A percentile compares a stretch with the other conserved stretches of the same genome.
Conservation (phyloP, 2,329 filamentous ascomycete genomes). For the Rhynchosporium graminicola region DNA sequence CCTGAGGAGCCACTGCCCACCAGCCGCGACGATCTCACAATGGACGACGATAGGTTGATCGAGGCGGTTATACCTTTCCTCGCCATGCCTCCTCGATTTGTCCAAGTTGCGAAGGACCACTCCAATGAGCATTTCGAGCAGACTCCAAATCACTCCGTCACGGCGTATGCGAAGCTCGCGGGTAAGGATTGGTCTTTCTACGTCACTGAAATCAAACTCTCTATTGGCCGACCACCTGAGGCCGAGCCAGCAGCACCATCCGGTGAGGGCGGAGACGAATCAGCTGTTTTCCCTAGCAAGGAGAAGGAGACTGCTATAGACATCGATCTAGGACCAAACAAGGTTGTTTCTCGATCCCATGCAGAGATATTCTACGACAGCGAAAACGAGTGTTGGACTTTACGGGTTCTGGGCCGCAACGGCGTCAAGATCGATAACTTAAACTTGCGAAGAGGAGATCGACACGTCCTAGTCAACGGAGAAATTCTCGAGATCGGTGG, state of each 20-base stretch:
- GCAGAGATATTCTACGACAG: constrained; percentile 73
- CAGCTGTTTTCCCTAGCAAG: constrained; percentile 33
- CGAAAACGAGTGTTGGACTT: constrained; percentile 73
- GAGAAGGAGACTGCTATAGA: constrained; percentile 59
- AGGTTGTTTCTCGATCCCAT: constrained; percentile 77
- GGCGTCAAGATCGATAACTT: constrained; percentile 81
- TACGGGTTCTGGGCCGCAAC: constrained; percentile 88
- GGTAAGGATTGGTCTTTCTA: constrained; percentile 85
- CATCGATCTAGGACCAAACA: constrained; percentile 85
- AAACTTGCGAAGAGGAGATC: constrained; percentile 64
- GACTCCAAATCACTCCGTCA: constrained; percentile 58
- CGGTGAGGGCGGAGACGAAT: constrained; percentile 1
- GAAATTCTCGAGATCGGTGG: constrained; percentile 89
- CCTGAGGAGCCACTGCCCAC: constrained; percentile 44
- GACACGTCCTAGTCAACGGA: constrained; percentile 73
- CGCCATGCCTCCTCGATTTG: constrained; percentile 42
- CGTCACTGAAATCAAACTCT: constrained; percentile 71
- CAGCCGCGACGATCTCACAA: constrained; percentile 41
- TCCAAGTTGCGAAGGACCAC: constrained; percentile 63
- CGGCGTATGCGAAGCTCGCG: constrained; percentile 80
- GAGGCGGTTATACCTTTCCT: constrained; percentile 34
- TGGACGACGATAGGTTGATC: constrained; percentile 52
- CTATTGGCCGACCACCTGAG: constrained; percentile 72
- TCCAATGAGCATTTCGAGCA: constrained; percentile 64
- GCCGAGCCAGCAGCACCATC: constrained; percentile 38